Conservation (phyloP, 108 stramenopile species). For the Thalassiosira profunda region DNA sequence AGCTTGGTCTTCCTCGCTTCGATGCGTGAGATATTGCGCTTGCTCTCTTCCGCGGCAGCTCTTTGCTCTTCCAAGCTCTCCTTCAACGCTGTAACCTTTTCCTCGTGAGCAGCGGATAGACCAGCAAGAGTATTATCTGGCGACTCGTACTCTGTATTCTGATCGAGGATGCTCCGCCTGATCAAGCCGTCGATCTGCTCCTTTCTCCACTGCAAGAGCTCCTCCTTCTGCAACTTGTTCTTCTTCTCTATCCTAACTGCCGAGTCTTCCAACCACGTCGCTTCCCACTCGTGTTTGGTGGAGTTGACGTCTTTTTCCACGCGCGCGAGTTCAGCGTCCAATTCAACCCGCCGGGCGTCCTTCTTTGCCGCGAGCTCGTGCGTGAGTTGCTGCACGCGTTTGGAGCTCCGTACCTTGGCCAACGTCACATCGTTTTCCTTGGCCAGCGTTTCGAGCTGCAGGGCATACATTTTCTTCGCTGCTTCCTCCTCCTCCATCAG, state of each 20-base stretch:
- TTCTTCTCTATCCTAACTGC: constrained; percentile 19
- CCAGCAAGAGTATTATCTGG: not conserved
- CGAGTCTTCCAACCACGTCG: constrained; percentile 14
- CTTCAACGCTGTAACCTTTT: not conserved
- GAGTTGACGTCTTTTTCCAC: constrained; percentile 12
- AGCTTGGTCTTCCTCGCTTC: too few species aligned
- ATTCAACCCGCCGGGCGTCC: constrained; percentile 2
- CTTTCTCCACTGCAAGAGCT: constrained; percentile 17
- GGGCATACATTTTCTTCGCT: constrained; percentile 18
- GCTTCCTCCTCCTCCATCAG: constrained; percentile 29
- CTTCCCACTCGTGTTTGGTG: constrained; percentile 24
- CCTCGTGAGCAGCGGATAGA: not conserved
- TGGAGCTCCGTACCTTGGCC: constrained; percentile 7
- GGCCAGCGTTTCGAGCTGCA: constrained; percentile 8
- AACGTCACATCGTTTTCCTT: constrained; percentile 26
- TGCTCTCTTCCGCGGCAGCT: not conserved
- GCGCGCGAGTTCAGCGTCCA: constrained; percentile 8
- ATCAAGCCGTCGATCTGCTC: constrained; percentile 21
- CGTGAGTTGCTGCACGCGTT: constrained; percentile 7
- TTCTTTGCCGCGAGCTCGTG: constrained; percentile 1
- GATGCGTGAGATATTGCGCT: too few species aligned
- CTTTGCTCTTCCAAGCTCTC: not conserved
- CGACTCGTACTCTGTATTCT: not conserved
- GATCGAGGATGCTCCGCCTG: constrained; percentile 15
- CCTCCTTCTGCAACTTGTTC: not conserved